Conservation (phyloP, 1,284 basidiomycete species). For the Ceratobasidium sp. region DNA sequence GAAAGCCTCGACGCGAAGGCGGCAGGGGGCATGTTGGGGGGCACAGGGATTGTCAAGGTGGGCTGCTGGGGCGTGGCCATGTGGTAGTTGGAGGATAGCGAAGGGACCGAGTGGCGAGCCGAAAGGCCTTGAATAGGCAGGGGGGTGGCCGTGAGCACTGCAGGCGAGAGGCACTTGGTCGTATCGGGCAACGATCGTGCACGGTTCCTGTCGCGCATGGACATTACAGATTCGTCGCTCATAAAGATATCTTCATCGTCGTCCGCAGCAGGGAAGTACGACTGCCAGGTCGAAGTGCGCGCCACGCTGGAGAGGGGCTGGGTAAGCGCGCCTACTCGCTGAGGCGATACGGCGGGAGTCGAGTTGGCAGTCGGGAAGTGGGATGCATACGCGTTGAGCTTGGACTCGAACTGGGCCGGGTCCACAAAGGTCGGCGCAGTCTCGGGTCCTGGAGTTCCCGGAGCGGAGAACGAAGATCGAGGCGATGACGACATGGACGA, state of each 20-base stretch:
- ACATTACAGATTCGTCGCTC: conserved; percentile 36
- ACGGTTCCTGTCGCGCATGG: conserved; percentile 33
- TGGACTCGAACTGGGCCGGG: conserved; percentile 27
- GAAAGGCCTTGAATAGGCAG: conserved; percentile 6
- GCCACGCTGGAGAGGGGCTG: conserved; percentile 33
- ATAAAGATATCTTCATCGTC: conserved; percentile 36
- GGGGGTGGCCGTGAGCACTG: conserved; percentile 11
- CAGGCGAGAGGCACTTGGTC: conserved; percentile 35
- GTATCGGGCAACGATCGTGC: conserved; percentile 23
- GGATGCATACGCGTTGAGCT: conserved; percentile 21
- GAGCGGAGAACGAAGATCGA: conserved; percentile 35
- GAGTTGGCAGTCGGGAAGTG: conserved; percentile 14
- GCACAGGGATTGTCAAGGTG: conserved; percentile 12
- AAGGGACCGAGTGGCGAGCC: conserved; percentile 33
- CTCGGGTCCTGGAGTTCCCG: conserved; percentile 32
- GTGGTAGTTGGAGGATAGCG: conserved; percentile 20
- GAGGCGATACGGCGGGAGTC: conserved; percentile 5
- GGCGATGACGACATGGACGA: conserved; percentile 35
- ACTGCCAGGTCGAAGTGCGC: conserved; percentile 31
- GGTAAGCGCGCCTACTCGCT: conserved; percentile 11
- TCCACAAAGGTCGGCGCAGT: conserved; percentile 20
- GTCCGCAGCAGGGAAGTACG: conserved; percentile 29
- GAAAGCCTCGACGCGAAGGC: conserved; percentile 7
- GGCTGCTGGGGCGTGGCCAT: conserved; percentile 25
- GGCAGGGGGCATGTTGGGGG: conserved; percentile 21